Evolutionary conservation across 306 rosid species (phyloP).

Genomic region (Glycine tomentella): DNA sequence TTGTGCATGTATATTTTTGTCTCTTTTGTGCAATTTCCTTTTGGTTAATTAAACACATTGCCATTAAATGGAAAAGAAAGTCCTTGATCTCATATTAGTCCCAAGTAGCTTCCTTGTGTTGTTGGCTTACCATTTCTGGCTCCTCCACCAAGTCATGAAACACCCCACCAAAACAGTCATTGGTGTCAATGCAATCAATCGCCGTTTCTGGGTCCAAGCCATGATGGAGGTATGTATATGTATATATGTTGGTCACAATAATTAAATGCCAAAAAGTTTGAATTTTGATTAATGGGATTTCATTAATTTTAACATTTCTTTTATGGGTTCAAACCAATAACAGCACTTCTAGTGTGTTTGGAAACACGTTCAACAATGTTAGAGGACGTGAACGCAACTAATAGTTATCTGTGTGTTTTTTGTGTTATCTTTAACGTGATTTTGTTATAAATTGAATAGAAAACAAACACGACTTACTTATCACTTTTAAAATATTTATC

Average conservation of each 20-base stretch:
- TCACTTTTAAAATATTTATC: no score
- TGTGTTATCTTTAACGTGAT: no score
- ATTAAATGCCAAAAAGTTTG: constrained; percentile 12
- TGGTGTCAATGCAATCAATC: constrained; percentile 86
- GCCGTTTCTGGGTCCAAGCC: constrained; percentile 86
- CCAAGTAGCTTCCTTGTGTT: constrained; percentile 68
- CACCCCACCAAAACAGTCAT: constrained; percentile 76
- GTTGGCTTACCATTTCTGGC: constrained; percentile 83
- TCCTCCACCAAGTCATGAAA: constrained; percentile 57
- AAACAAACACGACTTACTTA: not conserved
- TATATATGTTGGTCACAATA: not conserved
- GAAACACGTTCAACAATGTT: no score
- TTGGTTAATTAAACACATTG: not conserved
- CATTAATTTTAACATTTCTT: not conserved
- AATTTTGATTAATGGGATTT: not conserved
- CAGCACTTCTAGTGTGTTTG: not conserved
- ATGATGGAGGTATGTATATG: constrained; percentile 82
- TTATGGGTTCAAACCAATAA: not conserved
- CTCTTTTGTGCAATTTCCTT: not conserved
- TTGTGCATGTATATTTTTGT: not conserved
- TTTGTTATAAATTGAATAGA: not conserved
- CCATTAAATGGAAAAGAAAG: constrained; percentile 58
- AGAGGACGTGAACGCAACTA: not conserved
- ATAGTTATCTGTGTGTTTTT: no score
- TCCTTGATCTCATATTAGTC: constrained; percentile 63